A percentile compares a stretch with the other conserved stretches of the same genome.
Evolutionary conservation across 352 stramenopile genomes (phyloP).

Genomic region (Phytophthora podocarpi): DNA sequence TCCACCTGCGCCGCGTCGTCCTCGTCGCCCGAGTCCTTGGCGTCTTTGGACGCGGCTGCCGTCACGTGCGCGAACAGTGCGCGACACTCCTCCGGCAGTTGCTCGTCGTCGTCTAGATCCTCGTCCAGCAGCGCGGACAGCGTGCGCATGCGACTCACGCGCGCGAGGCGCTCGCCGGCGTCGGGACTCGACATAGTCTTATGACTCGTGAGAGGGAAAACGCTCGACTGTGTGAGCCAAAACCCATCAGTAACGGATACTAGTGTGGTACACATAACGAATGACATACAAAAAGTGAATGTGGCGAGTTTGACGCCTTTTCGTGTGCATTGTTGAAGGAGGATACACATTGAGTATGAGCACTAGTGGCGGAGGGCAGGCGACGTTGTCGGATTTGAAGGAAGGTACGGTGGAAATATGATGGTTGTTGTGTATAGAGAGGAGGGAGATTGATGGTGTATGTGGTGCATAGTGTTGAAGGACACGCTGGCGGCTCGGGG

Average conservation of each 20-base stretch:
- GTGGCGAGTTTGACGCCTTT: conserved; percentile 2
- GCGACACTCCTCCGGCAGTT: conserved; percentile 54
- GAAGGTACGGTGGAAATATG: conserved; percentile 26
- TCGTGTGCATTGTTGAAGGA: conserved; percentile 28
- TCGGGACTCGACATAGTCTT: conserved; percentile 27
- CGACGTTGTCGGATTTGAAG: conserved; percentile 66
- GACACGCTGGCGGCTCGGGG: conserved; percentile 80
- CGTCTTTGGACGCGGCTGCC: conserved; percentile 22
- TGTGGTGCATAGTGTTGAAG: conserved; percentile 63
- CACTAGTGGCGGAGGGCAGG: conserved; percentile 10
- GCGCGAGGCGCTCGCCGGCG: conserved; percentile 41
- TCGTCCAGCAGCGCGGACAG: conserved; percentile 85
- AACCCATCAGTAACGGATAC: conserved; percentile 21
- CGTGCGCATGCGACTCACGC: conserved; percentile 75
- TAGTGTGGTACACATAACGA: conserved; percentile 11
- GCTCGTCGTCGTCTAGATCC: conserved; percentile 56
- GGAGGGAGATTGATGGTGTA: neutral
- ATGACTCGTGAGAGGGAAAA: conserved; percentile 13
- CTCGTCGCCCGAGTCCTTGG: conserved; percentile 24
- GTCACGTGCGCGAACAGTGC: conserved; percentile 50
- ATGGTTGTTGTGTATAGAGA: neutral
- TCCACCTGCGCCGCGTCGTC: conserved; percentile 36
- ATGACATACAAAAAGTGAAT: neutral
- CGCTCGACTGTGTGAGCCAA: no score
- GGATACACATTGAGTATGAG: conserved; percentile 16